phyloP scores from a whole-genome alignment of 768 basidiomycete species.

The Mycena galopus region DNA sequence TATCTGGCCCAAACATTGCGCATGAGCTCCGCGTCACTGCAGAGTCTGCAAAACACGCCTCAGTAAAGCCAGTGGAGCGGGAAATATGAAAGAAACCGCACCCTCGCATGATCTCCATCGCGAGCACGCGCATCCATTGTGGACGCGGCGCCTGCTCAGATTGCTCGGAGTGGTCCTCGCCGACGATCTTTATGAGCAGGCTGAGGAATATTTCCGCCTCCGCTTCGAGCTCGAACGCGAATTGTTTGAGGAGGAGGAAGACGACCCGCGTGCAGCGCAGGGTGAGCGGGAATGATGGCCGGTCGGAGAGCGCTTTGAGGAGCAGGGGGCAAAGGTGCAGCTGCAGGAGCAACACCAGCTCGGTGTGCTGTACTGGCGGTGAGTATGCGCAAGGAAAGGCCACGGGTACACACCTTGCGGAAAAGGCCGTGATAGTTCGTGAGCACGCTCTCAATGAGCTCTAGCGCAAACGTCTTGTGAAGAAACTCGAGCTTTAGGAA shows the following conservation, averaged over 20 bases:
- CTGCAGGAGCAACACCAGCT: conserved; percentile 87
- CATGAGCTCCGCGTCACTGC: conserved; percentile 84
- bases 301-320: conserved; percentile 86
- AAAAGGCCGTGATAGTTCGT: conserved; percentile 93
- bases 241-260: conserved; percentile 93
- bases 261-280: conserved; percentile 94
- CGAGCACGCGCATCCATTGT: conserved; percentile 90
- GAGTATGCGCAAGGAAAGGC: neutral
- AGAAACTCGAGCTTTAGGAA: conserved; percentile 87
- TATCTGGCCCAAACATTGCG: conserved; percentile 85
- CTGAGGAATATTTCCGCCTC: conserved; percentile 91
- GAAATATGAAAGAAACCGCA: conserved; percentile 46
- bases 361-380: conserved; percentile 68
- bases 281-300: conserved; percentile 87
- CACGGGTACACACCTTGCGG: conserved; percentile 66
- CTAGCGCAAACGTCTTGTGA: conserved; percentile 95
- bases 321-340: conserved; percentile 93
- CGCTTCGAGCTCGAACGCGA: conserved; percentile 81
- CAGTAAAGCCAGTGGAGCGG: neutral
- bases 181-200: conserved; percentile 74
- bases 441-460: conserved; percentile 95
- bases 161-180: conserved; percentile 61
- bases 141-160: conserved; percentile 61
- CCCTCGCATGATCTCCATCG: conserved; percentile 95
- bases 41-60: conserved; percentile 60